Evolutionary conservation across 805 yeast species (phyloP).

Genomic region (Gaillardinia entomophila): DNA sequence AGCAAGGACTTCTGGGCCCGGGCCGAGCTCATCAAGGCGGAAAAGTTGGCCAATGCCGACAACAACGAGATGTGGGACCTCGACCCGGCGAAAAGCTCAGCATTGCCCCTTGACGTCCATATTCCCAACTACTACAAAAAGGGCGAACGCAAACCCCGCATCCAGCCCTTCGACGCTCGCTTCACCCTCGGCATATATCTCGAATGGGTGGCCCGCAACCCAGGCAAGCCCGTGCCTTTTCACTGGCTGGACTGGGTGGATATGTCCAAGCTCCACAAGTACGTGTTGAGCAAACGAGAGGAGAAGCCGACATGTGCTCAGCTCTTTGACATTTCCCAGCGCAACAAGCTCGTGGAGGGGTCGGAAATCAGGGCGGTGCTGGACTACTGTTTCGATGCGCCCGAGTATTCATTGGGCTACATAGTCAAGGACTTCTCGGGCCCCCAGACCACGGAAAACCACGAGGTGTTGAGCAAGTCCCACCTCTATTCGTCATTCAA

Average conservation of each 20-base stretch:
- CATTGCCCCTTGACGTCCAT: conserved; percentile 8
- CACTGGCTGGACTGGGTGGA: conserved; percentile 16
- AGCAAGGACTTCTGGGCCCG: conserved; percentile 6
- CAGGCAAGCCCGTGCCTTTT: conserved; percentile 8
- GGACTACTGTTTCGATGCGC: conserved; percentile 15
- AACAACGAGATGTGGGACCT: conserved; percentile 20
- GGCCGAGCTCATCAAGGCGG: conserved; percentile 6
- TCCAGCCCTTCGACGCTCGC: conserved; percentile 23
- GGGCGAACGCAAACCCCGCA: conserved; percentile 9
- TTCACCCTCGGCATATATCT: conserved; percentile 22
- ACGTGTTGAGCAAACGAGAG: conserved; percentile 5
- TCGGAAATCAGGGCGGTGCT: conserved; percentile 4
- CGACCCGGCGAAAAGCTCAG: conserved; percentile 2
- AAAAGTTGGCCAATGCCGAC: conserved; percentile 6
- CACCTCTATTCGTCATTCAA: conserved; percentile 20
- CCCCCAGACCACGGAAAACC: conserved; percentile 17
- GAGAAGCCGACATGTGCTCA: conserved; percentile 11
- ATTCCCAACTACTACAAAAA: conserved; percentile 11
- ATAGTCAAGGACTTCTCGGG: conserved; percentile 13
- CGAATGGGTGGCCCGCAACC: conserved; percentile 5
- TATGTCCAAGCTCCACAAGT: conserved; percentile 5
- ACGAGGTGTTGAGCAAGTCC: conserved; percentile 22
- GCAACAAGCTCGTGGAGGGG: conserved; percentile 4
- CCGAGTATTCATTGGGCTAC: conserved; percentile 15
- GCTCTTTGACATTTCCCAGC: conserved; percentile 12